phyloP scores from a whole-genome alignment of 129 eudicot genomes.

The Tagetes erecta region DNA sequence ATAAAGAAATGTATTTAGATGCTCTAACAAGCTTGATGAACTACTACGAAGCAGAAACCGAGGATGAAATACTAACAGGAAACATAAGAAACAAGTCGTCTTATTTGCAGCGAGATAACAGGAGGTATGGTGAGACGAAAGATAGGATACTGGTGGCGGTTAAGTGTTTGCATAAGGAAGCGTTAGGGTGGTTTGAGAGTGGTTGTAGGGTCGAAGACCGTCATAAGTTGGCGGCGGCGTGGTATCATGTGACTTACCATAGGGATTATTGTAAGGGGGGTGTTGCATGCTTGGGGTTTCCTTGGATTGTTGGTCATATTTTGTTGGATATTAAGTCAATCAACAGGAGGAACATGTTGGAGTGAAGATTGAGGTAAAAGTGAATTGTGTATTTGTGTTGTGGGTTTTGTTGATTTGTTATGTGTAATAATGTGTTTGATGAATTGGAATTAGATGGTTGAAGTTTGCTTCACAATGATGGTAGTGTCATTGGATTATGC shows the following conservation, averaged over 20 bases:
- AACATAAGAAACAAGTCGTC: constrained; percentile 55
- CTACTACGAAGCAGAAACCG: constrained; percentile 68
- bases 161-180: constrained; percentile 68
- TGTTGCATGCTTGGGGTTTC: constrained; percentile 69
- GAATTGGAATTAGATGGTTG: constrained; percentile 17
- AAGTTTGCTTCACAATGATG: not conserved
- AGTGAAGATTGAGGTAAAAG: constrained; percentile 16
- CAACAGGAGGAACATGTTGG: constrained; percentile 32
- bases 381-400: constrained; percentile 4
- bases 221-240: constrained; percentile 71
- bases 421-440: constrained; percentile 9
- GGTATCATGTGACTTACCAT: constrained; percentile 90
- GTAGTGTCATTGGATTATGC: not conserved
- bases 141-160: constrained; percentile 72
- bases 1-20: constrained; percentile 70
- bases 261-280: constrained; percentile 46
- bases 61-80: constrained; percentile 82
- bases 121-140: constrained; percentile 71
- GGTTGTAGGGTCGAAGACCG: constrained; percentile 45
- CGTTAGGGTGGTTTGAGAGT: constrained; percentile 62
- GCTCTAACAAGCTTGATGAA: constrained; percentile 51
- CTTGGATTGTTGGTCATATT: constrained; percentile 76
- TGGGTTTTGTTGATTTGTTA: constrained; percentile 23
- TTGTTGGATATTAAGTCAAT: constrained; percentile 57
- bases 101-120: constrained; percentile 67